Percentiles rank a stretch among this genome's conserved stretches.
These are phyloP conservation scores for Groenewaldozyma tartarivorans DNA, from an alignment of 805 yeast species.

Conservation along the genomic window DNA sequence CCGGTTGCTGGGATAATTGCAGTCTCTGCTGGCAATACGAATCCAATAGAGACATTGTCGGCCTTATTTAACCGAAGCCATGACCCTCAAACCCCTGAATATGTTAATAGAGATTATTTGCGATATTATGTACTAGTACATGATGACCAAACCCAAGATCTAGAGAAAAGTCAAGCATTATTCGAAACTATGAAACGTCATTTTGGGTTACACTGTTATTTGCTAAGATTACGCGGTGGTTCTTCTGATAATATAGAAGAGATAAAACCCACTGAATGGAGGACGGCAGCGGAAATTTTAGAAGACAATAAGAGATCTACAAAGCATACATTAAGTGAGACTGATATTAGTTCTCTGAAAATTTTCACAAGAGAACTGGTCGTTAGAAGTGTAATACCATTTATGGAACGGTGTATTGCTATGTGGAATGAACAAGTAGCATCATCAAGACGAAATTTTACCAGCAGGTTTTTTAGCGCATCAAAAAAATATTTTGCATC, in stretches of 20 bases:
- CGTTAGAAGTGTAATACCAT: slow-evolving; percentile 53
- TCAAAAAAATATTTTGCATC: slow-evolving; percentile 40
- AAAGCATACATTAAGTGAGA: slow-evolving; percentile 15
- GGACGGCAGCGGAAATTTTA: slow-evolving; percentile 1
- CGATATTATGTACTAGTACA: slow-evolving; percentile 43
- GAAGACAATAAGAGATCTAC: neutral
- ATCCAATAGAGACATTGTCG: slow-evolving; percentile 50
- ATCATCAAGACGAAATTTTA: slow-evolving; percentile 64
- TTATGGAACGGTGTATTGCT: slow-evolving; percentile 73
- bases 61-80: slow-evolving; percentile 37
- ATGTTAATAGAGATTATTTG: slow-evolving; percentile 55
- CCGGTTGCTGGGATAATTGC: slow-evolving; percentile 71
- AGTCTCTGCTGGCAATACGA: slow-evolving; percentile 47
- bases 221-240: slow-evolving; percentile 15
- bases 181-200: slow-evolving; percentile 33
- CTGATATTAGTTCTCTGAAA: slow-evolving; percentile 34
- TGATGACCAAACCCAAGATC: slow-evolving; percentile 36
- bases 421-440: slow-evolving; percentile 79
- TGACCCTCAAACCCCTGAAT: slow-evolving; percentile 41
- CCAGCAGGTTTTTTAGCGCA: slow-evolving; percentile 63
- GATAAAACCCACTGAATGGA: slow-evolving; percentile 5
- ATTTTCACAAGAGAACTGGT: slow-evolving; percentile 39
- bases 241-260: slow-evolving; percentile 3
- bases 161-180: slow-evolving; percentile 33
- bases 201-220: slow-evolving; percentile 22